phyloP scores from a whole-genome alignment of 306 rosid species.

The Acacia acuminata region DNA sequence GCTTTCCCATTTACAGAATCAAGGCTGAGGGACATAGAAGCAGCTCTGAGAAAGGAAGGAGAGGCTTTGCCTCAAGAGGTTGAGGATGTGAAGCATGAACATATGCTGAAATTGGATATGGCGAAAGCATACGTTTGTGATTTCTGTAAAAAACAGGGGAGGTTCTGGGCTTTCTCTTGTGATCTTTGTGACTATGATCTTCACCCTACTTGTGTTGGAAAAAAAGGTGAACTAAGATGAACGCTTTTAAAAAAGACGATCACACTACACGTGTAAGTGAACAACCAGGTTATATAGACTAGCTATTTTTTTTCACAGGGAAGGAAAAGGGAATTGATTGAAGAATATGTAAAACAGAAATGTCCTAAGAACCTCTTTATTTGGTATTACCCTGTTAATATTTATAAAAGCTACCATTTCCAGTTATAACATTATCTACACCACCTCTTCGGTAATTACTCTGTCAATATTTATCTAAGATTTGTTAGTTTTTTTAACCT shows the following conservation, averaged over 20 bases:
- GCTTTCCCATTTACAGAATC: conserved; percentile 84
- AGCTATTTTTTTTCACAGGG: not conserved
- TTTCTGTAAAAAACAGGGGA: conserved; percentile 69
- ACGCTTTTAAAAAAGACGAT: conserved; percentile 29
- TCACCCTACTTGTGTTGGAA: conserved; percentile 74
- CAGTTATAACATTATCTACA: not conserved
- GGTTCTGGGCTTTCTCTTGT: conserved; percentile 92
- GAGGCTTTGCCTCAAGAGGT: conserved; percentile 74
- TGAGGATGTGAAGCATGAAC: conserved; percentile 84
- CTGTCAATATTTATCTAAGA: no score
- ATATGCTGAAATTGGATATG: conserved; percentile 76
- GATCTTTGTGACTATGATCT: conserved; percentile 88
- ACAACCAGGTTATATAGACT: not conserved
- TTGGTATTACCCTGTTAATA: not conserved
- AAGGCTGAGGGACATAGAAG: conserved; percentile 63
- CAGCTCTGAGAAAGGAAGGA: conserved; percentile 69
- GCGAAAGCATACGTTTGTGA: conserved; percentile 89
- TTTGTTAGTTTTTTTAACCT: no score
- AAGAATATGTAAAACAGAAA: conserved; percentile 16
- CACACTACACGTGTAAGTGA: not conserved
- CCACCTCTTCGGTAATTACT: not conserved
- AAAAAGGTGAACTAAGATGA: conserved; percentile 36
- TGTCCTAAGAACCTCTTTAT: conserved; percentile 7
- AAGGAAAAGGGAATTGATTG: conserved; percentile 4
- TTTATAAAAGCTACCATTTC: conserved; percentile 10